A percentile compares a stretch with the other conserved stretches of the same genome.
Conservation (phyloP, 768 basidiomycete species). For the Infundibulicybe gibba region DNA sequence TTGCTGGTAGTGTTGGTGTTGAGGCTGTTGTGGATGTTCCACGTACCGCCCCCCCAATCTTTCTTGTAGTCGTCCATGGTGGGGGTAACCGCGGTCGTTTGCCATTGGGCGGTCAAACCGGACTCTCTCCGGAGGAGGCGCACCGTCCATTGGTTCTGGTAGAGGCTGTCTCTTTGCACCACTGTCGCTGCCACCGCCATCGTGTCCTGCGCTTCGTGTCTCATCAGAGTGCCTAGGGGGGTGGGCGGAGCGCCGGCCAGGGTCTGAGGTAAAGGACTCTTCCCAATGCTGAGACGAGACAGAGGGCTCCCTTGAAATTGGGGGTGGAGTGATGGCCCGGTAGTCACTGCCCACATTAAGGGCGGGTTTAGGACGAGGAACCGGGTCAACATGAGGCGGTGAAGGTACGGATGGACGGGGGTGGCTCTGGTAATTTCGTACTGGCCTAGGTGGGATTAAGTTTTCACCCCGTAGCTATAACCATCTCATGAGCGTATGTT, state of each 20-base stretch:
- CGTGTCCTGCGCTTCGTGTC: slow-evolving; percentile 6
- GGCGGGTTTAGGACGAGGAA: slow-evolving; percentile 7
- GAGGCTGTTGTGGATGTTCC: slow-evolving; percentile 2
- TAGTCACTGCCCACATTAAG: slow-evolving; percentile 5
- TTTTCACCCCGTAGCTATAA: not conserved
- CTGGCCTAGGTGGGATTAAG: not conserved
- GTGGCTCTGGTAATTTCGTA: no score
- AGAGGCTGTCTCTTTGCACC: no score
- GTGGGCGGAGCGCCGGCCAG: slow-evolving; percentile 7
- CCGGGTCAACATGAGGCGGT: slow-evolving; percentile 17
- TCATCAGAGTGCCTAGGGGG: slow-evolving; percentile 9
- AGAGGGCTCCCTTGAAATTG: slow-evolving; percentile 23
- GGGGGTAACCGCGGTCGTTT: not conserved
- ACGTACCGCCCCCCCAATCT: slow-evolving; percentile 17
- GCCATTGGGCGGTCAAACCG: not conserved
- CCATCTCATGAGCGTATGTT: not conserved
- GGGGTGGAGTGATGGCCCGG: slow-evolving; percentile 20
- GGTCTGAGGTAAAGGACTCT: slow-evolving; percentile 5
- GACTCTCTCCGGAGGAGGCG: not conserved
- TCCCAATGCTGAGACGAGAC: slow-evolving; percentile 18
- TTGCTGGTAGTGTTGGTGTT: no score
- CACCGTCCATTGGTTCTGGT: not conserved
- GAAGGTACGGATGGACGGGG: slow-evolving; percentile 12
- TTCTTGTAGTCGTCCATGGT: slow-evolving; percentile 14
- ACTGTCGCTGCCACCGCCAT: no score